A percentile compares a stretch with the other conserved stretches of the same genome.
These are phyloP conservation scores for Myriangium duriaei DNA, from an alignment of 2,329 filamentous ascomycete species.

Conservation along the genomic window DNA sequence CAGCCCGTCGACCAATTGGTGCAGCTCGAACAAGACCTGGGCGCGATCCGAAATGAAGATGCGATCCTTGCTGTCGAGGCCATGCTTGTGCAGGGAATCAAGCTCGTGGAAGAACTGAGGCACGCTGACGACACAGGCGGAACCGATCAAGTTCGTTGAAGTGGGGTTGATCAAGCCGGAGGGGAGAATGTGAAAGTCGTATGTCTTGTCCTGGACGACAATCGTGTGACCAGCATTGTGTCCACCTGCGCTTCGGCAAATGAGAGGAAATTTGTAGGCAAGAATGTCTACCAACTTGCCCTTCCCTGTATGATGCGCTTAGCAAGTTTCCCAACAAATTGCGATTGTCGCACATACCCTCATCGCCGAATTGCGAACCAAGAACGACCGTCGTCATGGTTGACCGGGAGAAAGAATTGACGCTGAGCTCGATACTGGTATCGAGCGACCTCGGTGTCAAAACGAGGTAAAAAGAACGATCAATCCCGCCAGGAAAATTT, in stretches of 20 bases:
- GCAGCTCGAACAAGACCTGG: constrained; percentile 53
- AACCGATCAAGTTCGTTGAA: constrained; percentile 59
- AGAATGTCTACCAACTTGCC: constrained; percentile 44
- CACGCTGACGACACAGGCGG: constrained; percentile 55
- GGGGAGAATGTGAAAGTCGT: constrained; percentile 49
- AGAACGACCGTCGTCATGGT: constrained; percentile 43
- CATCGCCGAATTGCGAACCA: constrained; percentile 49
- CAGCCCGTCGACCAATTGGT: constrained; percentile 55
- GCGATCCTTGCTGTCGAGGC: constrained; percentile 44
- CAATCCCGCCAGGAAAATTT: too few relatives aligned
- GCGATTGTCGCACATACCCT: constrained; percentile 24
- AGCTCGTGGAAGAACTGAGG: constrained; percentile 56
- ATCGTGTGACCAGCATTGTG: constrained; percentile 46
- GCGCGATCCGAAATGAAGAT: constrained; percentile 53
- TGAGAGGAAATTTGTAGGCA: constrained; percentile 38
- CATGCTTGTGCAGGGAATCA: constrained; percentile 46
- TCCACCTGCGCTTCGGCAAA: constrained; percentile 47
- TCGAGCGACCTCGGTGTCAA: too few relatives aligned
- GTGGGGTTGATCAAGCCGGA: constrained; percentile 60
- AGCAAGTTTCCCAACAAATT: not conserved
- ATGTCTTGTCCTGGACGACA: constrained; percentile 32
- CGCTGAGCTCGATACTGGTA: too few relatives aligned
- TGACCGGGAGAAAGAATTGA: too few relatives aligned
- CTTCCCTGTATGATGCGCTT: constrained; percentile 25
- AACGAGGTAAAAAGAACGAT: too few relatives aligned